A percentile compares a stretch with the other conserved stretches of the same genome.
These are phyloP conservation scores for Elsinoe ampelina DNA, from an alignment of 2,329 filamentous ascomycete species.

Conservation along the genomic window DNA sequence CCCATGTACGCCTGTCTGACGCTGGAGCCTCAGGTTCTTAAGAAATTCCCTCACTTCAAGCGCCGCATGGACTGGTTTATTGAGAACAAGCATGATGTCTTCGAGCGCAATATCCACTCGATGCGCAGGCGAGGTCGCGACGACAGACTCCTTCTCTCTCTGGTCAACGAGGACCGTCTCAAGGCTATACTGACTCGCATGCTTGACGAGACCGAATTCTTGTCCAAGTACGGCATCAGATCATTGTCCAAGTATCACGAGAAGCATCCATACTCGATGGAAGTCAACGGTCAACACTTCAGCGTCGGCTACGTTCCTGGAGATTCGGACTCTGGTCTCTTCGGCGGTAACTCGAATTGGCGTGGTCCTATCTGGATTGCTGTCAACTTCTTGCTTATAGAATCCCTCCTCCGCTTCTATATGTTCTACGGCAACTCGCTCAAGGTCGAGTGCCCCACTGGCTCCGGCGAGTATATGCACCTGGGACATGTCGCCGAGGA, in stretches of 20 bases:
- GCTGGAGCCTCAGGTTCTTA: slow-evolving; percentile 85
- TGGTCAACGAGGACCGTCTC: slow-evolving; percentile 88
- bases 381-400: slow-evolving; percentile 89
- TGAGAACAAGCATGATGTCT: slow-evolving; percentile 73
- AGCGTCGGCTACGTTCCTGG: slow-evolving; percentile 82
- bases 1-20: slow-evolving; percentile 88
- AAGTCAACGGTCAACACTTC: slow-evolving; percentile 86
- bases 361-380: slow-evolving; percentile 89
- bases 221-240: slow-evolving; percentile 81
- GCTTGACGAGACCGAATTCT: slow-evolving; percentile 89
- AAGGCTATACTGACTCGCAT: slow-evolving; percentile 82
- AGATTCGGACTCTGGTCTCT: slow-evolving; percentile 91
- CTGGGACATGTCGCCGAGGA: slow-evolving; percentile 90
- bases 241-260: slow-evolving; percentile 89
- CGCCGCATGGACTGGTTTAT: slow-evolving; percentile 92
- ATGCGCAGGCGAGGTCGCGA: slow-evolving; percentile 86
- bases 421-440: slow-evolving; percentile 88
- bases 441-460: slow-evolving; percentile 86
- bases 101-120: slow-evolving; percentile 88
- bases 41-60: slow-evolving; percentile 86
- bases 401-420: slow-evolving; percentile 90
- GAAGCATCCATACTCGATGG: slow-evolving; percentile 85
- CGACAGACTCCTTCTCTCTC: slow-evolving; percentile 73
- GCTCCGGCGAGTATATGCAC: slow-evolving; percentile 91
- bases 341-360: slow-evolving; percentile 98